A percentile compares a stretch with the other conserved stretches of the same genome.
Conservation (phyloP, 129 eudicot genomes). For the Mikania micrantha region DNA sequence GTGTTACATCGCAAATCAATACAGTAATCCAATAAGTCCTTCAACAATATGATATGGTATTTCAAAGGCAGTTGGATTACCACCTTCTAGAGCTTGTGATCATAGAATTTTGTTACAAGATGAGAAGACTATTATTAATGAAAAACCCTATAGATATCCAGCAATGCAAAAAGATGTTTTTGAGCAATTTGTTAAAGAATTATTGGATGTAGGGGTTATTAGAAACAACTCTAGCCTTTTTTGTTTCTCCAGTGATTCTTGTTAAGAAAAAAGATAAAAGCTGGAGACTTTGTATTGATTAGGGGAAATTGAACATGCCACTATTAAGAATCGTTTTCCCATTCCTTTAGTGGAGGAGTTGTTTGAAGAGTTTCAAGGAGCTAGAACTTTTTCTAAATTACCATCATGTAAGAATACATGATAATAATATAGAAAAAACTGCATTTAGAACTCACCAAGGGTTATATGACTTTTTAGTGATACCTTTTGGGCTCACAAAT, state of each 20-base stretch:
- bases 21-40: no score
- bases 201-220: background rate
- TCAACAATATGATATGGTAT: no score
- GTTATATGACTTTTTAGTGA: no score
- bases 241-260: background rate
- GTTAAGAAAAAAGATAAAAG: background rate
- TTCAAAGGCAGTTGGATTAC: no score
- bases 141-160: background rate
- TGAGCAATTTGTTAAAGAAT: background rate
- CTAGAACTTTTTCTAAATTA: background rate
- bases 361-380: background rate
- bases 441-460: no score
- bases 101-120: background rate
- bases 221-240: background rate
- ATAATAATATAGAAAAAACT: no score
- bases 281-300: background rate
- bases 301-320: background rate
- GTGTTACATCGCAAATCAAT: no score
- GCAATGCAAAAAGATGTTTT: background rate
- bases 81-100: background rate
- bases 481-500: no score
- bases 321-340: background rate
- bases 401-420: background rate
- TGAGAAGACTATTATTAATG: background rate
- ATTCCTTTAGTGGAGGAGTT: background rate